Percentiles rank a stretch among this genome's conserved stretches.
Conservation (phyloP, 176 grass and related monocot genomes). For the Triticum timopheevii region DNA sequence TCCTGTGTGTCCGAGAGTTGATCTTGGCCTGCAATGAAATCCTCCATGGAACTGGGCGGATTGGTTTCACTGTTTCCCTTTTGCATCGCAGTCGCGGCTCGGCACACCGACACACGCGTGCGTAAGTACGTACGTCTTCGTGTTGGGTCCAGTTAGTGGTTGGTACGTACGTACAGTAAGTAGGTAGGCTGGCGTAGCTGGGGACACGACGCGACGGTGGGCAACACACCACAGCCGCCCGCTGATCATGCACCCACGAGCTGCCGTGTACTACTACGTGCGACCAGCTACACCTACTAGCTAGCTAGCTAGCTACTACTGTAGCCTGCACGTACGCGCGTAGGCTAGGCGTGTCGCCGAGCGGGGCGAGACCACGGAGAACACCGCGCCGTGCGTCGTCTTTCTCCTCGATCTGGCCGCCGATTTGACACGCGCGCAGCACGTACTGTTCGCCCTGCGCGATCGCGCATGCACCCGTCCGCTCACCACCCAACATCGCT, state of each 20-base stretch:
- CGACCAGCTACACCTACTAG: neutral
- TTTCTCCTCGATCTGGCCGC: neutral
- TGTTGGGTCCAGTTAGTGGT: neutral
- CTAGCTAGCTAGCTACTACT: neutral
- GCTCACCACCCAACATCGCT: neutral
- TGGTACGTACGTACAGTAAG: neutral
- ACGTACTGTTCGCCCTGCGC: neutral
- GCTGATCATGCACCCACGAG: neutral
- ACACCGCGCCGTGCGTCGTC: neutral
- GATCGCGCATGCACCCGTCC: neutral
- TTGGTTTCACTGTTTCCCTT: too few species aligned
- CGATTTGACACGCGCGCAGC: neutral
- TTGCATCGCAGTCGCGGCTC: too few species aligned
- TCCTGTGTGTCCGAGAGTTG: neutral
- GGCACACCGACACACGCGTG: neutral
- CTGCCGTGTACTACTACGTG: neutral
- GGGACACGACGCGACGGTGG: neutral
- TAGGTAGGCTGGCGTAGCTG: neutral
- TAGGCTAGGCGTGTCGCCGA: neutral
- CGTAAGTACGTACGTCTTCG: too few species aligned
- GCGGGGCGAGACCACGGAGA: neutral
- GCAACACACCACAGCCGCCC: too few species aligned
- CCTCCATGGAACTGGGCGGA: too few species aligned
- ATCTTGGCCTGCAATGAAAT: neutral
- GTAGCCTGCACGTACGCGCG: neutral